Conservation (phyloP, 78 protist species). For the Dictyostelium purpureum region DNA sequence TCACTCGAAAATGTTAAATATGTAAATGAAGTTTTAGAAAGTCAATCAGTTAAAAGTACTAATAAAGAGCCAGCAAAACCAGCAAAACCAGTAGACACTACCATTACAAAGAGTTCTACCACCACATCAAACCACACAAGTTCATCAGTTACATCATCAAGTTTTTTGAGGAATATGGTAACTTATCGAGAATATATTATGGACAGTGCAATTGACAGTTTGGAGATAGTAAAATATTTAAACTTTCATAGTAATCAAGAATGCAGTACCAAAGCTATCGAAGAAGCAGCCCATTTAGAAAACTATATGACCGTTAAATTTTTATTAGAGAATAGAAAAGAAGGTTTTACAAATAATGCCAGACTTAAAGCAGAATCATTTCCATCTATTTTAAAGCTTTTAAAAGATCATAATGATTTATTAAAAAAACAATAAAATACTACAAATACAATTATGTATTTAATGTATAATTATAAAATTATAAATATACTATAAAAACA, state of each 20-base stretch:
- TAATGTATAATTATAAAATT: too few species aligned
- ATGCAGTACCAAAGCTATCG: not conserved
- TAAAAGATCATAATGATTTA: not conserved
- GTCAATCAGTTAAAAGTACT: not conserved
- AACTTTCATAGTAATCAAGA: not conserved
- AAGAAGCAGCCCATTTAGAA: not conserved
- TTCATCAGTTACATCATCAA: too few species aligned
- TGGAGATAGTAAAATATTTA: not conserved
- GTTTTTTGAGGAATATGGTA: too few species aligned
- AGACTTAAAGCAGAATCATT: not conserved
- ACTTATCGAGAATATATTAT: not conserved
- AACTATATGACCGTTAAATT: not conserved
- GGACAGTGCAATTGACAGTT: not conserved
- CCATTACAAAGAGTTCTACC: too few species aligned
- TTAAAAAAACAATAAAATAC: too few species aligned
- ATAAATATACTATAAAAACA: too few species aligned
- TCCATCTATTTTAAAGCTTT: not conserved
- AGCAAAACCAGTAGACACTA: too few species aligned
- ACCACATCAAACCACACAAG: too few species aligned
- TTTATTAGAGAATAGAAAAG: not conserved
- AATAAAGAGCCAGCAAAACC: too few species aligned
- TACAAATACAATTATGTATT: too few species aligned
- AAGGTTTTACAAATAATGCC: not conserved
- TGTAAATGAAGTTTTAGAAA: not conserved
- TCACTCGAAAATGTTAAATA: not conserved